Percentiles rank a stretch among this genome's conserved stretches.
Conservation (phyloP, 2,329 filamentous ascomycete genomes). For the Anisogramma anomala region DNA sequence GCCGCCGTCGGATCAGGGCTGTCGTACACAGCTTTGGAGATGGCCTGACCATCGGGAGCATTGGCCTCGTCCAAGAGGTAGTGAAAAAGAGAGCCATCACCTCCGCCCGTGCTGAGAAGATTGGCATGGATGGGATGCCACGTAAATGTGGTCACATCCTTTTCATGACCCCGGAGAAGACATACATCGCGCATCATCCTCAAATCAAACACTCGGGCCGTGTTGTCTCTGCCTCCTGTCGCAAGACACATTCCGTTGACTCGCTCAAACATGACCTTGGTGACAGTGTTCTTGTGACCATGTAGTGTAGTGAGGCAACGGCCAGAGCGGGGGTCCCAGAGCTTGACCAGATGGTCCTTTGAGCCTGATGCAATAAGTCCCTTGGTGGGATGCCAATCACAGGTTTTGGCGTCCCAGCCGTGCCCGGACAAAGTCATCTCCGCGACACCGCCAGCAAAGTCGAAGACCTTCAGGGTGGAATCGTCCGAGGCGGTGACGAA, state of each 20-base stretch:
- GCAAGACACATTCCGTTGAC: slow-evolving; percentile 76
- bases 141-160: slow-evolving; percentile 81
- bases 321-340: slow-evolving; percentile 92
- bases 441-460: slow-evolving; percentile 77
- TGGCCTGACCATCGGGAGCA: slow-evolving; percentile 58
- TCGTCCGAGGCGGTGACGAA: slow-evolving; percentile 96
- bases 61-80: slow-evolving; percentile 96
- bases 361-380: slow-evolving; percentile 90
- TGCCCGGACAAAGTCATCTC: slow-evolving; percentile 84
- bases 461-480: slow-evolving; percentile 85
- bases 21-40: slow-evolving; percentile 74
- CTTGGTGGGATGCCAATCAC: slow-evolving; percentile 95
- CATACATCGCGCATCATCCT: slow-evolving; percentile 98
- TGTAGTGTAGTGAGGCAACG: slow-evolving; percentile 88
- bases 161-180: slow-evolving; percentile 86
- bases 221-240: slow-evolving; percentile 87
- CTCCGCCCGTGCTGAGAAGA: slow-evolving; percentile 78
- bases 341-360: slow-evolving; percentile 93
- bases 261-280: slow-evolving; percentile 81
- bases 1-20: slow-evolving; percentile 67
- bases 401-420: slow-evolving; percentile 93
- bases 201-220: slow-evolving; percentile 84
- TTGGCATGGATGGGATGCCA: slow-evolving; percentile 93
- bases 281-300: slow-evolving; percentile 95
- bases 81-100: slow-evolving; percentile 81